phyloP scores from a whole-genome alignment of 208 protist genomes.

The Acanthamoeba lenticulata region DNA sequence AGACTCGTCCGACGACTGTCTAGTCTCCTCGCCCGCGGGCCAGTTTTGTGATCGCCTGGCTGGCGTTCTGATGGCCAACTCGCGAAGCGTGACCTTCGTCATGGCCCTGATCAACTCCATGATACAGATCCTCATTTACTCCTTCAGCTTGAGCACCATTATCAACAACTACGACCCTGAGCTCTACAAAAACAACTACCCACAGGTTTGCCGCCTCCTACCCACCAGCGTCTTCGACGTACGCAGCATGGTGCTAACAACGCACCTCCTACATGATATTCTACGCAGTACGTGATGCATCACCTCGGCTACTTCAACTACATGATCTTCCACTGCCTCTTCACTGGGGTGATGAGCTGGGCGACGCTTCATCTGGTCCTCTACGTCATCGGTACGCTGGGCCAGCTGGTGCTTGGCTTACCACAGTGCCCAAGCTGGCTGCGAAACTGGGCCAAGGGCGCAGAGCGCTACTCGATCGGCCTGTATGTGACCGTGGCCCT shows the following conservation, averaged over 20 bases:
- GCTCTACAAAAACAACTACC: conserved; percentile 61
- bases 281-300: conserved; percentile 48
- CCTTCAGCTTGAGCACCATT: conserved; percentile 35
- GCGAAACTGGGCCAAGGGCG: background rate
- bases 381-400: background rate
- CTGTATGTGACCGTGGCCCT: background rate
- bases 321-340: conserved; percentile 49
- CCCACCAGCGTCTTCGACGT: background rate
- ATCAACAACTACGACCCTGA: conserved; percentile 54
- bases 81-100: conserved; percentile 29
- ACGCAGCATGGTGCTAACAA: no score
- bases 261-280: no score
- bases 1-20: background rate
- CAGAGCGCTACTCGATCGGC: background rate
- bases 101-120: conserved; percentile 8
- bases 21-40: background rate
- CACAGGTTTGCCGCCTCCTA: background rate
- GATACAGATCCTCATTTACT: conserved; percentile 38
- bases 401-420: background rate
- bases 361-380: background rate
- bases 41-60: conserved; percentile 13
- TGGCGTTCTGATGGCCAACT: background rate
- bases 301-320: conserved; percentile 41
- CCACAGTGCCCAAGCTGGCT: background rate
- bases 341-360: background rate